Evolutionary conservation across 805 yeast species (phyloP), one percentile per base, ranked within the genome.

Genomic region (Kazachstania africana): DNA sequence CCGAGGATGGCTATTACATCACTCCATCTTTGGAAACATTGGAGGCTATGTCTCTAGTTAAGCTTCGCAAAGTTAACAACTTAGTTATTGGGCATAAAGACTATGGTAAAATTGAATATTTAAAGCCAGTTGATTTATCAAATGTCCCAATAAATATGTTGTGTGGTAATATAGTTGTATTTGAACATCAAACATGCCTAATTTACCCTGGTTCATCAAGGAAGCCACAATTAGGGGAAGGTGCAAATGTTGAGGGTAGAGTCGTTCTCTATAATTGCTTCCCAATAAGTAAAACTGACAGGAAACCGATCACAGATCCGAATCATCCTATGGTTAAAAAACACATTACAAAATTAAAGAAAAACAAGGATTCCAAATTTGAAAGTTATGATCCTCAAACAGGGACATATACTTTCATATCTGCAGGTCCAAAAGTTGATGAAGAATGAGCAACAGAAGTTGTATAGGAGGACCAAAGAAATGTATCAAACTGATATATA

Each of bases 1-100:
- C 78, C 30, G 76, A 74, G 9, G 71, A 79, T 29, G 95, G 87
- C 5, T 91, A 87, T 58, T 91, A 93, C 82, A 78, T 76, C 33
- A 71, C 81, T 5, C 98, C 98, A 13, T 63, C 84, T 2, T 48
- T 78, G 24, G 69, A 74, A 4, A 75, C 75, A 29, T 60, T 91
- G 32, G 66, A 69, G 33, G 56, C 63, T 12, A 64, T 70, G 66
- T 55, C 84, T 0, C 61, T 81, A 24, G 57, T 72, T 8, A 78
- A 83, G 38, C 66, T 84, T 30, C 72, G 78, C 34, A 47, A 67
- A 5, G 78, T 91, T 16, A 45, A 64, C 12, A 65, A 74, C 32
- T 75, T 87, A 50, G 68, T 68, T 10, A 72, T 91, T 37, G 98
- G 97, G 4, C 76, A 91, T 41, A 68, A 68, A 38, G 57, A 59